Evolutionary conservation across 768 basidiomycete genomes (phyloP), one percentile per base, ranked within the genome.

Genomic region (Dioszegia aurantiaca): DNA sequence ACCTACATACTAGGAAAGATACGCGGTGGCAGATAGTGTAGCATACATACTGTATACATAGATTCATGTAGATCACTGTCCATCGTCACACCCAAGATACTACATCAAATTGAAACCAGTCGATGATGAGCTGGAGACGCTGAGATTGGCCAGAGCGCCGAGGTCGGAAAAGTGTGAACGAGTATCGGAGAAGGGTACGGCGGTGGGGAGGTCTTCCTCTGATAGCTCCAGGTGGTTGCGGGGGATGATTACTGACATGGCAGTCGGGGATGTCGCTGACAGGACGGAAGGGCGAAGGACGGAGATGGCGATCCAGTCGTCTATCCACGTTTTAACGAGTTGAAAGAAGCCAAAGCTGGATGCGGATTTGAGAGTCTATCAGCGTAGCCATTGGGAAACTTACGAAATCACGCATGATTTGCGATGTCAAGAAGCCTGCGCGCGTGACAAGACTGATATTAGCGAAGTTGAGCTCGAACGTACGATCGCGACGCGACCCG

Each of bases 1-100:
- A 84, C 74, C 75, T 94, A 59, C 80, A 81, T 59, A 87, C 88
- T 3, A 80, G 83, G 59, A 80, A 83, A 47, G 82, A 85, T 61
- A 83, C 89, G 8, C 79, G 81, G 62, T 77, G 77, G 77, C 51
- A 53, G 33, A 6, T 24, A 5, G 46, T 61, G n/a, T 40, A 56
- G 28, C 40, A 12, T 17, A 30, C 10, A n/a, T 14, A 43, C n/a
- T 40, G 51, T 43, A 51, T 21, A 14, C n/a, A 30, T 28, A 24
- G n/a, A 9, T 10, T 12, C 31, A 17, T 30, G 26, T 48, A 48
- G n/a, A n/a, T n/a, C n/a, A n/a, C n/a, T n/a, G n/a, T n/a, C n/a
- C n/a, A n/a, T n/a, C n/a, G n/a, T n/a, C 8, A 43, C 6, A 21
- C 9, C 41, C 44, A 45, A 45, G 8, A 26, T 23, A 8, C 14